phyloP scores from a whole-genome alignment of 208 protist species.

The Trypanosoma cruzi region DNA sequence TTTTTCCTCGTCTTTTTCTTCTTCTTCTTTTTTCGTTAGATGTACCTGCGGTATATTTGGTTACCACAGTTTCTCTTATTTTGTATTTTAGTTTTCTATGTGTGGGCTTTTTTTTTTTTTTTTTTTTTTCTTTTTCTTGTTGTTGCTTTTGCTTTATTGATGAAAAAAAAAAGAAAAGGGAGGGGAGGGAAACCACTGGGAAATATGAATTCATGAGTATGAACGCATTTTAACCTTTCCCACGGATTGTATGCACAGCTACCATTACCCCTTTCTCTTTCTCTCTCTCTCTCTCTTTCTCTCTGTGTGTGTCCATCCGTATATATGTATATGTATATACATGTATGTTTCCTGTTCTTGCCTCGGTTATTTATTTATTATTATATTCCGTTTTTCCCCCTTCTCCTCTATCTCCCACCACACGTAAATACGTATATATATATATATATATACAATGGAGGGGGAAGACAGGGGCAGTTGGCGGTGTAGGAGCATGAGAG shows the following conservation, averaged over 20 bases:
- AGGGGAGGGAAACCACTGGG: background rate
- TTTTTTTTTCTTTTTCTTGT: no score
- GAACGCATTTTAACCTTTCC: background rate
- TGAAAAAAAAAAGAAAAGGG: background rate
- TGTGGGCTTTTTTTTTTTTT: background rate
- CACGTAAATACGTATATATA: no score
- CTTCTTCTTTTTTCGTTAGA: slow-evolving; percentile 13
- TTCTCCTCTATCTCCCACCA: no score
- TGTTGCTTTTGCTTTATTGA: no score
- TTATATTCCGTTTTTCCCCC: no score
- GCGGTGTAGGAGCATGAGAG: no score
- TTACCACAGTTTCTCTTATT: slow-evolving; percentile 8
- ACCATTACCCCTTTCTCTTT: no score
- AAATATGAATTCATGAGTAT: background rate
- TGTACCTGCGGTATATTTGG: background rate
- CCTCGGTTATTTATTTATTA: no score
- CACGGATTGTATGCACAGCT: background rate
- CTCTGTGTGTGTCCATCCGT: background rate
- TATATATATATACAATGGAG: no score
- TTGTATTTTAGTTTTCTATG: background rate
- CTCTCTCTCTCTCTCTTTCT: background rate
- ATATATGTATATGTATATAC: slow-evolving; percentile 5
- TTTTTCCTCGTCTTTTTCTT: background rate
- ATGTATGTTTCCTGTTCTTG: no score
- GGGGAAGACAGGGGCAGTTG: no score